Base-by-base conservation (phyloP, 2,329 filamentous ascomycete genomes). In the Botryotinia globosa region DNA sequence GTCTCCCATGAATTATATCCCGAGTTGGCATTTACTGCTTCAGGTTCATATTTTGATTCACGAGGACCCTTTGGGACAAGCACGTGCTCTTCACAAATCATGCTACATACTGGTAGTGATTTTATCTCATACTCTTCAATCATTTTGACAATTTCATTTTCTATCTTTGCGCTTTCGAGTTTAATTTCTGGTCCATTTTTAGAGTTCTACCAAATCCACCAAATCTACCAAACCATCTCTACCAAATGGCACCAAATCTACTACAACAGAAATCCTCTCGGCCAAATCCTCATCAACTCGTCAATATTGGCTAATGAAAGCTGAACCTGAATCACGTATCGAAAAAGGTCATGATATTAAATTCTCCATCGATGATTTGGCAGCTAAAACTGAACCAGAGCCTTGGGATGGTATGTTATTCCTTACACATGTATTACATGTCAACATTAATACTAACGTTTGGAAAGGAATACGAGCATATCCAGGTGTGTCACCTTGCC, bases 361-460 rank as follows among this genome's bases (percentile, higher is more conserved):
- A 77, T 99, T 98, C 83, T 97, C 94, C 0, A 98, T 99, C 78
- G 94, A 98, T 78, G 94, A 98, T 80, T 83, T 99, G 51, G 87
- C 88, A 22, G 87, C 88, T 0, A 91, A 89, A 78, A 89, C 85
- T 0, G 87, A 88, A 78, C 94, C 95, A 2, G 95, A 98, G 80
- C 91, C 93, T 0, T 99, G 96, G 96, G 92, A 97, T 82, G 96
- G 93, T 92, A 83, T 80, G 88, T 79, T 73, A 45, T 67, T 70
- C 73, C 51, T 45, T 42, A 22, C 37, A 42, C 48, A 32, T 66
- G 62, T 29, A 64, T 45, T 51, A 25, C 44, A 64, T 32, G n/a
- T 64, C 42, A 34, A 66, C 48, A 62, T 62, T 59, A 71, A 75
- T 65, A 37, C 75, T 72, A 64, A 73, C 62, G 64, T 22, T 64